Conservation (phyloP, 177 flowering plant species). For the Vitis hybrid region DNA sequence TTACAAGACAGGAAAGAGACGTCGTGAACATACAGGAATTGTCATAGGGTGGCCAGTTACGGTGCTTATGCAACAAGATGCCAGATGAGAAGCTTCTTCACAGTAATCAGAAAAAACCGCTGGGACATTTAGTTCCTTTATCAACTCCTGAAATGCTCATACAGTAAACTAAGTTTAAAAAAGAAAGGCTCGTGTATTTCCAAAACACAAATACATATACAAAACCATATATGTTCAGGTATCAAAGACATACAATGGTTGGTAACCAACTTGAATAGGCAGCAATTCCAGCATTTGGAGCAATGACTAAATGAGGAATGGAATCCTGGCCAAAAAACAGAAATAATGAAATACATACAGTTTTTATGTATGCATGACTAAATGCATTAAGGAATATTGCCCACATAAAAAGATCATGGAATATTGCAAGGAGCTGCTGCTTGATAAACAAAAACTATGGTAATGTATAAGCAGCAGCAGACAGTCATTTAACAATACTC, state of each 20-base stretch:
- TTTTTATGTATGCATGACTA: not conserved
- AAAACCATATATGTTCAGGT: not conserved
- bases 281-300: constrained; percentile 95
- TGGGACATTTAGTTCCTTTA: constrained; percentile 60
- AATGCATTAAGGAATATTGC: constrained; percentile 5
- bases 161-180: not conserved
- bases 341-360: not conserved
- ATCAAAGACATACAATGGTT: constrained; percentile 61
- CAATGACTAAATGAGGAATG: constrained; percentile 65
- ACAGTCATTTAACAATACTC: too few species aligned
- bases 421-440: too few species aligned
- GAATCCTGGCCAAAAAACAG: constrained; percentile 47
- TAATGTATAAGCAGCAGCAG: too few species aligned
- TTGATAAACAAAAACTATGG: too few species aligned
- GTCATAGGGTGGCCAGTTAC: constrained; percentile 41
- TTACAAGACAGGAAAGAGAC: not conserved
- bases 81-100: constrained; percentile 93
- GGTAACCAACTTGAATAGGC: constrained; percentile 89
- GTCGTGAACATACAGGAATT: constrained; percentile 46
- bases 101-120: constrained; percentile 90
- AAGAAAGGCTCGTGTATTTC: not conserved
- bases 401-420: not conserved
- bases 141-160: constrained; percentile 54
- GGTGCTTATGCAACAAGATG: constrained; percentile 58
- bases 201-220: not conserved